Conservation (phyloP, 1,284 basidiomycete species). For the Tylopilus microsporus region DNA sequence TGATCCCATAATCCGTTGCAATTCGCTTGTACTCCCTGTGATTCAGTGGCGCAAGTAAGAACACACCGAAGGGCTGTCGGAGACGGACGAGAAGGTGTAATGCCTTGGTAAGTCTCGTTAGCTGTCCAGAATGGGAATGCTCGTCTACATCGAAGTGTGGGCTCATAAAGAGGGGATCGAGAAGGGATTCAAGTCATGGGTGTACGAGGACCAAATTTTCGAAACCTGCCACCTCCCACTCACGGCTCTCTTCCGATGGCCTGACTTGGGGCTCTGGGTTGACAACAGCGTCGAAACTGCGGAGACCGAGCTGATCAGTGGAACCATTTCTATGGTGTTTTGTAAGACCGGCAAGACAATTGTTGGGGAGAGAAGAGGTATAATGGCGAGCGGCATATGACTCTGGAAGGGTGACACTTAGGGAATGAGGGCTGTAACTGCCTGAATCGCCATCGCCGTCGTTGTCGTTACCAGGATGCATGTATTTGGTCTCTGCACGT, state of each 20-base stretch:
- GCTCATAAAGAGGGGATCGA: no score
- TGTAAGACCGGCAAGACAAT: conserved; percentile 21
- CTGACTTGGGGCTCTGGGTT: conserved; percentile 41
- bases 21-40: no score
- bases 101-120: no score
- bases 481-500: conserved; percentile 37
- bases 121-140: no score
- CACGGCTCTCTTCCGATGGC: conserved; percentile 29
- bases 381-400: conserved; percentile 27
- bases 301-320: conserved; percentile 58
- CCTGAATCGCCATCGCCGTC: conserved; percentile 31
- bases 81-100: no score
- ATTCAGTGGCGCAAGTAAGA: no score
- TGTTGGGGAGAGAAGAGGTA: conserved; percentile 16
- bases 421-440: conserved; percentile 70
- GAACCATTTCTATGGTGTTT: conserved; percentile 41
- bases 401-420: conserved; percentile 54
- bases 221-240: no score
- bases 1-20: no score
- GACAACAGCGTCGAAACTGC: conserved; percentile 50
- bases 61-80: no score
- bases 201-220: no score
- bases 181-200: no score
- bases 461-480: conserved; percentile 30
- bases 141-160: no score